Conservation (phyloP, 202 grass and related monocot genomes). For the Tripidium arundinaceum region DNA sequence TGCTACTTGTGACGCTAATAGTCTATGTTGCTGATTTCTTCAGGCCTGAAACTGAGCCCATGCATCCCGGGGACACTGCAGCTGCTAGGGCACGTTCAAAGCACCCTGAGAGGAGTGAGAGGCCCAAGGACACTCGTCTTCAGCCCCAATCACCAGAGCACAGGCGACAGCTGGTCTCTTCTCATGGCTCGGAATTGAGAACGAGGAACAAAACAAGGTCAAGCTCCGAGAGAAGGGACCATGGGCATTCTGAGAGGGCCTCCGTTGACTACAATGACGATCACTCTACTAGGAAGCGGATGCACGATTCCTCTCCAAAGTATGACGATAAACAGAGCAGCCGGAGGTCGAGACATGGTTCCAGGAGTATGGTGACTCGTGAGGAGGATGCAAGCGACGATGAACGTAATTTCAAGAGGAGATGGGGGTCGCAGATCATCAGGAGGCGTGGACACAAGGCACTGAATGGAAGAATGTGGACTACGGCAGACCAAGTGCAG, state of each 20-base stretch:
- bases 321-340: conserved; percentile 2
- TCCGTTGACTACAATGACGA: conserved; percentile 12
- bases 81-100: conserved; percentile 9
- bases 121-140: not conserved
- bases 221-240: conserved; percentile 24
- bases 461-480: not conserved
- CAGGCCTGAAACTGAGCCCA: conserved; percentile 12
- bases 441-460: not conserved
- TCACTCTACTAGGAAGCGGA: conserved; percentile 32
- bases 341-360: conserved; percentile 11
- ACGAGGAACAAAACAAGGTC: not conserved
- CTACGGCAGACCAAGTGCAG: not conserved
- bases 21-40: not conserved
- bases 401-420: conserved; percentile 52
- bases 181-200: not conserved
- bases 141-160: not conserved
- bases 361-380: not conserved
- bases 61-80: not conserved
- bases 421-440: conserved; percentile 35
- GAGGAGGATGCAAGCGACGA: conserved; percentile 49
- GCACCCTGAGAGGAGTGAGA: conserved; percentile 15
- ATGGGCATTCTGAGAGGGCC: conserved; percentile 16
- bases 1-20: not conserved
- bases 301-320: conserved; percentile 4
- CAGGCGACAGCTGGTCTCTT: not conserved